Conservation (phyloP, 345 rosid species). For the Rhodamnia rubescens region DNA sequence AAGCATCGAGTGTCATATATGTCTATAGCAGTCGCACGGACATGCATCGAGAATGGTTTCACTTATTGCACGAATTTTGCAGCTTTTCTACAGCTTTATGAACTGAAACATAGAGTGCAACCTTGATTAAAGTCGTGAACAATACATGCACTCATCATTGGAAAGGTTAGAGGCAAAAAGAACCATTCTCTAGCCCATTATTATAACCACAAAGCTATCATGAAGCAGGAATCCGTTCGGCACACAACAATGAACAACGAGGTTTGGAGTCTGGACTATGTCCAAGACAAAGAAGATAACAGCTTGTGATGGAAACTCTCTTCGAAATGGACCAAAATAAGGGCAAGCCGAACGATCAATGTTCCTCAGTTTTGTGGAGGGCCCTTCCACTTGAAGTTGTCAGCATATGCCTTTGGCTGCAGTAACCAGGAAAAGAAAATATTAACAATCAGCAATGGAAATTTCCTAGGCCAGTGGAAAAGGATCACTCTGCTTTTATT, state of each 20-base stretch:
- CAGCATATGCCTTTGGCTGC: slow-evolving; percentile 77
- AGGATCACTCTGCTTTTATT: background rate
- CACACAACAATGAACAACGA: background rate
- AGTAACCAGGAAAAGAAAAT: background rate
- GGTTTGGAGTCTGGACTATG: background rate
- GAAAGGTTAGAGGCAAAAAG: background rate
- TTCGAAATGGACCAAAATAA: background rate
- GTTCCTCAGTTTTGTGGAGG: slow-evolving; percentile 26
- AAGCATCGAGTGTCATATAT: background rate
- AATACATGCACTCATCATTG: background rate
- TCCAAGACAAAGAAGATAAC: background rate
- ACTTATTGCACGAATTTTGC: background rate
- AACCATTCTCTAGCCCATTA: background rate
- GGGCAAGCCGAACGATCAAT: slow-evolving; percentile 4
- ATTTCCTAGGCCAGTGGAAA: background rate
- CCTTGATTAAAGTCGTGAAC: background rate
- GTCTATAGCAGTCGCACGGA: background rate
- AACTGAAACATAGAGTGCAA: background rate
- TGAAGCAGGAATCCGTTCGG: background rate
- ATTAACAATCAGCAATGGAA: background rate
- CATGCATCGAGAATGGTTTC: background rate
- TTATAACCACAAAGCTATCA: background rate
- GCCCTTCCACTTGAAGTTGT: slow-evolving; percentile 94
- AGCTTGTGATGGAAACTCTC: background rate
- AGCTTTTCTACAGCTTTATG: background rate